Conservation (phyloP, 2,329 filamentous ascomycete genomes). For the Diaporthe sp. region DNA sequence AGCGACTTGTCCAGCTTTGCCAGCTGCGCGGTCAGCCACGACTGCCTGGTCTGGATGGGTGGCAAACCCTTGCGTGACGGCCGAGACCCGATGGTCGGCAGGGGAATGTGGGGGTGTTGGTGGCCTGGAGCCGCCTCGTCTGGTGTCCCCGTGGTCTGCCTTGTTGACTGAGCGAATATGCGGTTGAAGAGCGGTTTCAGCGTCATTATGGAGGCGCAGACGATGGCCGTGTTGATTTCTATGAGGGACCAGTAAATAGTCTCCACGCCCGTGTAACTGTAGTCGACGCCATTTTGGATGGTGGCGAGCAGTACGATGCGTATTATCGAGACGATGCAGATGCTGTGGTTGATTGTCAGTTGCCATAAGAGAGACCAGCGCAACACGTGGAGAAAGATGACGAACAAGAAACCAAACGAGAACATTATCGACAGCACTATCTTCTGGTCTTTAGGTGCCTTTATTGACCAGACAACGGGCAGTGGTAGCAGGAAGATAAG, state of each 20-base stretch:
- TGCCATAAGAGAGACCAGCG: background rate
- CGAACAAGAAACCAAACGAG: constrained; percentile 47
- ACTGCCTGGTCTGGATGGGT: constrained; percentile 34
- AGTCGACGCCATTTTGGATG: constrained; percentile 41
- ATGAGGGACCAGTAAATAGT: constrained; percentile 47
- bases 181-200: constrained; percentile 46
- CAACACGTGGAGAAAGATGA: background rate
- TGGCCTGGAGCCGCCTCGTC: background rate
- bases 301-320: constrained; percentile 44
- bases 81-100: constrained; percentile 38
- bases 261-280: constrained; percentile 43
- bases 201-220: constrained; percentile 49
- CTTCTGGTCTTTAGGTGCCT: constrained; percentile 44
- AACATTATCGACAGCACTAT: constrained; percentile 46
- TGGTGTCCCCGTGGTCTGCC: background rate
- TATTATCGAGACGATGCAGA: constrained; percentile 48
- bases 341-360: constrained; percentile 41
- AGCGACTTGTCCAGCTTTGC: constrained; percentile 37
- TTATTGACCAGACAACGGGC: constrained; percentile 45
- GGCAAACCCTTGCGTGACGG: constrained; percentile 21
- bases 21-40: constrained; percentile 40
- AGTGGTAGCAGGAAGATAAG: constrained; percentile 47
- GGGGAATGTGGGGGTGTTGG: constrained; percentile 10
- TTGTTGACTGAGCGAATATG: constrained; percentile 44
- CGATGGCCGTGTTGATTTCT: constrained; percentile 48